Base-by-base conservation (phyloP, 495 filamentous ascomycete species). In the Aspergillus bridgeri region DNA sequence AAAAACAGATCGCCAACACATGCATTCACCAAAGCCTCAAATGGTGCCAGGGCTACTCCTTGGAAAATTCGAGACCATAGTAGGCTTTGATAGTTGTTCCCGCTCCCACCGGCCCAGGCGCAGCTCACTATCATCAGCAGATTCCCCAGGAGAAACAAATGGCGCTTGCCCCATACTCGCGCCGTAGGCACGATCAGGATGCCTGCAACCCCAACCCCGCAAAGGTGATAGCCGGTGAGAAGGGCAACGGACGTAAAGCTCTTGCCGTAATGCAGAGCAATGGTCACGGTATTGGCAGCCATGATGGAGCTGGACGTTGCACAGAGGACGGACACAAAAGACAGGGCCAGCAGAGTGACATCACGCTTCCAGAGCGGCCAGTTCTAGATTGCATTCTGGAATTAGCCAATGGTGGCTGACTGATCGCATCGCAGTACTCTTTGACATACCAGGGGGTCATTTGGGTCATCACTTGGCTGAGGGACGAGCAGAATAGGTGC, bases 281-380 rank as follows among this genome's bases (percentile, higher is more conserved):
- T 74, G 3, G 85, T 86, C 24, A 95, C 70, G 1, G 91, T 94
- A 65, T 94, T 92, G 29, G 91, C 89, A 27, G 92, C 92, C 64
- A 96, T 85, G 50, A 96, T 84, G 3, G 92, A 91, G 43, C 85
- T 89, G 6, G 93, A 82, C 0, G 86, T 85, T 11, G 89, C 86
- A 42, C 89, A 90, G 60, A 93, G 89, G 53, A 96, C 87, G 43
- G 91, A 87, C 22, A 87, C 79, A 56, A 92, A 71, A 44, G 87
- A 96, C 19, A 97, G 81, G 56, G 89, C 83, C 56, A 83, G 73
- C 58, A 90, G 86, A 63, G 94, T 92, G 45, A 87, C 60, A 60
- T 97, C 92, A 63, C 91, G 89, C 63, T 85, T 86, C 89, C 89
- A 92, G 61, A 93, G 68, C 43, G 92, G 86, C 92, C 92, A 96